These are phyloP conservation scores for Ramaria rubella DNA, from an alignment of 768 basidiomycete genomes.

Conservation along the genomic window DNA sequence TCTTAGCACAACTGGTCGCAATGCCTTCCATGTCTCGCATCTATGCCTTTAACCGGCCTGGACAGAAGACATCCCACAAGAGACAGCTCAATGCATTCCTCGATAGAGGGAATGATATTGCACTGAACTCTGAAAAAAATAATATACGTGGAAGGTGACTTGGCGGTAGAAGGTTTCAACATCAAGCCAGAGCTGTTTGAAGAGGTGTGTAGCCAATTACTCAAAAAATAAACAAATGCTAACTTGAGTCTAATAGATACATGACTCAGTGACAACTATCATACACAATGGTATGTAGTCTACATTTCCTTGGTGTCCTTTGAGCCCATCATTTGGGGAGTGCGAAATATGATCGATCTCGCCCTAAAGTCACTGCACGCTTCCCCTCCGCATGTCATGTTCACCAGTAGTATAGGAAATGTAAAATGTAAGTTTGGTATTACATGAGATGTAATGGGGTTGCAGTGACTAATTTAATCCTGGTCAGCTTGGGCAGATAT, in stretches of 20 bases:
- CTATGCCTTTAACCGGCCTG: conserved; percentile 13
- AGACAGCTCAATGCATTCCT: conserved; percentile 22
- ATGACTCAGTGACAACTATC: conserved; percentile 24
- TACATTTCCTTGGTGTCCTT: conserved; percentile 27
- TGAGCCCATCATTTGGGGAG: conserved; percentile 22
- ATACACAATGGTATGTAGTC: too few relatives aligned
- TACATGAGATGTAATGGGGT: not conserved
- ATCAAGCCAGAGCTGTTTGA: conserved; percentile 18
- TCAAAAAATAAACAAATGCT: too few relatives aligned
- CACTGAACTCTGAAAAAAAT: conserved; percentile 25
- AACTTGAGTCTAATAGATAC: conserved; percentile 21
- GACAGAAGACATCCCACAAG: too few relatives aligned
- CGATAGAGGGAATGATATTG: conserved; percentile 28
- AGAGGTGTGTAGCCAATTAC: conserved; percentile 21
- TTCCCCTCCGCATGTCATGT: conserved; percentile 9
- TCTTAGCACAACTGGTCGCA: conserved; percentile 5
- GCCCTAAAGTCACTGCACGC: conserved; percentile 15
- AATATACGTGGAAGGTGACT: conserved; percentile 33
- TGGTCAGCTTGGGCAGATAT: not conserved
- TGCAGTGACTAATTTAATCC: not conserved
- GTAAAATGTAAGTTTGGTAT: conserved; percentile 6
- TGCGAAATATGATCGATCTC: conserved; percentile 30
- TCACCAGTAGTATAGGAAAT: conserved; percentile 11
- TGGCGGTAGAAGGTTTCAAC: conserved; percentile 21
- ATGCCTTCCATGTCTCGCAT: conserved; percentile 1